Evolutionary conservation across 1,284 basidiomycete genomes (phyloP).

Genomic region (Cerrena zonata): DNA sequence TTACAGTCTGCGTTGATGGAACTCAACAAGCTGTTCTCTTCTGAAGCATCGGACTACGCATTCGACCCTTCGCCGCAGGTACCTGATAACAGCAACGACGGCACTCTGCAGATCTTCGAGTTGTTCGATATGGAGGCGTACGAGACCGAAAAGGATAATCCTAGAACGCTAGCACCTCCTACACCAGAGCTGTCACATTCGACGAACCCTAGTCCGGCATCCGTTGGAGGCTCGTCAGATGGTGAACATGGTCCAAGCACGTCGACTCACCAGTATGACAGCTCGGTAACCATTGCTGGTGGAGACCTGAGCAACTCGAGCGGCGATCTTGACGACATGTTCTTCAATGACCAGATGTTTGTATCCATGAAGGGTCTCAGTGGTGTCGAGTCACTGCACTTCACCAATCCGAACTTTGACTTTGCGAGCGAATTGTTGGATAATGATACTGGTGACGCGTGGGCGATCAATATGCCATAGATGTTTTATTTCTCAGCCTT

Average conservation of each 20-base stretch:
- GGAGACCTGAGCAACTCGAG: slow-evolving; percentile 24
- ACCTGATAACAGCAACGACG: not conserved
- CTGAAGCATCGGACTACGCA: slow-evolving; percentile 6
- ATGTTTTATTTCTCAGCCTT: no score
- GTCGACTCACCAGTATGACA: not conserved
- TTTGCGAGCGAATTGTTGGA: not conserved
- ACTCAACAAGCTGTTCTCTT: slow-evolving; percentile 1
- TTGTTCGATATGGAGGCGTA: slow-evolving; percentile 63
- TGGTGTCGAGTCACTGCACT: slow-evolving; percentile 60
- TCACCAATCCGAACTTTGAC: not conserved
- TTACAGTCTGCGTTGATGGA: slow-evolving; percentile 55
- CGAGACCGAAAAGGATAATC: slow-evolving; percentile 51
- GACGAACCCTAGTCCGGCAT: slow-evolving; percentile 71
- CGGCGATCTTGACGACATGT: slow-evolving; percentile 16
- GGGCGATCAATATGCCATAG: no score
- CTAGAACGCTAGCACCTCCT: slow-evolving; percentile 48
- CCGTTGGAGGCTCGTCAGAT: slow-evolving; percentile 36
- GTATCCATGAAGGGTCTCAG: slow-evolving; percentile 66
- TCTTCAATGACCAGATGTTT: slow-evolving; percentile 48
- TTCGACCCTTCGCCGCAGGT: slow-evolving; percentile 18
- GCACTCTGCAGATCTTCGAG: slow-evolving; percentile 15
- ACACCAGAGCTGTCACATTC: slow-evolving; percentile 70
- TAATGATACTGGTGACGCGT: not conserved
- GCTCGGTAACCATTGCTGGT: slow-evolving; percentile 13
- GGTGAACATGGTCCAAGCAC: not conserved